A percentile compares a stretch with the other conserved stretches of the same genome.
phyloP scores from a whole-genome alignment of 2,329 filamentous ascomycete species.

The Pseudopithomyces maydicus region DNA sequence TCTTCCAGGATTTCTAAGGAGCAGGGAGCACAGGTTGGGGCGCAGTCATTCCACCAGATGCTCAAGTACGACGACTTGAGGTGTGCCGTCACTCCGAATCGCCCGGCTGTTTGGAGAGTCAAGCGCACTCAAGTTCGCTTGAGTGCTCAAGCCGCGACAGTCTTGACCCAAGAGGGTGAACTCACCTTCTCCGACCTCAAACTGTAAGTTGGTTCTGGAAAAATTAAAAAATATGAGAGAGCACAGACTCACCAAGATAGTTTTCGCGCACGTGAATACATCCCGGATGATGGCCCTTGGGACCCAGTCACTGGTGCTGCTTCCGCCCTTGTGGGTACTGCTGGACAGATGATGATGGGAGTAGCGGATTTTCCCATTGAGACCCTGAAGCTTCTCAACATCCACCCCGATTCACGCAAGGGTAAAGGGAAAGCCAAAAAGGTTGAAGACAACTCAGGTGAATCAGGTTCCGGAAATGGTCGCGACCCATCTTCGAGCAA shows the following conservation, averaged over 20 bases:
- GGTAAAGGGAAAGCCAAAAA: constrained; percentile 27
- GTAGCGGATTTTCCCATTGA: constrained; percentile 73
- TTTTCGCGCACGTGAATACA: constrained; percentile 45
- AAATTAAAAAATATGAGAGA: too few species aligned
- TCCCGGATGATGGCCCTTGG: constrained; percentile 46
- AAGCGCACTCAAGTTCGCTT: constrained; percentile 44
- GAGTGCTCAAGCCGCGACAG: constrained; percentile 44
- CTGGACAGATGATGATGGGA: constrained; percentile 80
- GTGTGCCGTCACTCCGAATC: constrained; percentile 38
- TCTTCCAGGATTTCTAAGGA: constrained; percentile 45
- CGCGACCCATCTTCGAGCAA: constrained; percentile 18
- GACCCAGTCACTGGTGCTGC: constrained; percentile 60
- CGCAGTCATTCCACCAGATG: constrained; percentile 46
- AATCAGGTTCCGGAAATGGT: constrained; percentile 17
- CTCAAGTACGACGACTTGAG: constrained; percentile 44
- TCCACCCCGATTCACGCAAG: constrained; percentile 47
- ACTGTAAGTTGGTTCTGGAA: constrained; percentile 31
- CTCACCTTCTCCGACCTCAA: constrained; percentile 45
- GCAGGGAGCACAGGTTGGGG: constrained; percentile 43
- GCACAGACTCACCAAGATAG: constrained; percentile 24
- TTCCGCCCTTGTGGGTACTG: constrained; percentile 79
- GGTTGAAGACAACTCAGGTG: constrained; percentile 10
- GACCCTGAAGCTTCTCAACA: constrained; percentile 55
- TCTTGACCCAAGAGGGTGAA: constrained; percentile 44
- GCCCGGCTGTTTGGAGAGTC: constrained; percentile 45